Conservation (phyloP, 2,329 filamentous ascomycete genomes). For the Penicillium nordicum region DNA sequence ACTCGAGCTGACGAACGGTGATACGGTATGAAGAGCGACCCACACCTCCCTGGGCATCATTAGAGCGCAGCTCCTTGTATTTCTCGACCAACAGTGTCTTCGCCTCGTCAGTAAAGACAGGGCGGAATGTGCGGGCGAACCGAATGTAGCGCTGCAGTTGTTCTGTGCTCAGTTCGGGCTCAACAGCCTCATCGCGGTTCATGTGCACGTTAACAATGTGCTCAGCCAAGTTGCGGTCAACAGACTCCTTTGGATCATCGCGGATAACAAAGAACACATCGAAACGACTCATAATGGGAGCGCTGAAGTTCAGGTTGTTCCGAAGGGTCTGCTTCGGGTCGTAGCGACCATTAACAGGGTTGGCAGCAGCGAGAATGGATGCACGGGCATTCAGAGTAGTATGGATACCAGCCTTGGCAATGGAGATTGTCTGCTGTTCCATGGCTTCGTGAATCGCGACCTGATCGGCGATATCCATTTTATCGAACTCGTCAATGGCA, state of each 20-base stretch:
- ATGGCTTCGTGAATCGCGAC: constrained; percentile 99
- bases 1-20: constrained; percentile 92
- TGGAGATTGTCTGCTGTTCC: constrained; percentile 99
- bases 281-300: constrained; percentile 98
- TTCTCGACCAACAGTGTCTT: constrained; percentile 80
- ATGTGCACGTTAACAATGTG: constrained; percentile 96
- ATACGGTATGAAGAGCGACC: constrained; percentile 96
- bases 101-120: constrained; percentile 84
- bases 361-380: constrained; percentile 91
- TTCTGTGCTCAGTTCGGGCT: constrained; percentile 93
- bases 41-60: constrained; percentile 90
- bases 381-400: constrained; percentile 95
- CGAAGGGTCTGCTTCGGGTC: constrained; percentile 92
- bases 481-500: constrained; percentile 98
- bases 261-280: constrained; percentile 98
- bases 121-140: constrained; percentile 90
- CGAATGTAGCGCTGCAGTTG: constrained; percentile 96
- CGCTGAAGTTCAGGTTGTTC: constrained; percentile 97
- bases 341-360: constrained; percentile 89
- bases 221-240: constrained; percentile 85
- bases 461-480: constrained; percentile 97
- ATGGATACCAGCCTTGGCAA: constrained; percentile 97
- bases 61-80: constrained; percentile 91
- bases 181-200: constrained; percentile 82
- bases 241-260: constrained; percentile 89